A percentile compares a stretch with the other conserved stretches of the same genome.
Evolutionary conservation across 805 yeast genomes (phyloP).

Genomic region (Starmerella riodocensis): DNA sequence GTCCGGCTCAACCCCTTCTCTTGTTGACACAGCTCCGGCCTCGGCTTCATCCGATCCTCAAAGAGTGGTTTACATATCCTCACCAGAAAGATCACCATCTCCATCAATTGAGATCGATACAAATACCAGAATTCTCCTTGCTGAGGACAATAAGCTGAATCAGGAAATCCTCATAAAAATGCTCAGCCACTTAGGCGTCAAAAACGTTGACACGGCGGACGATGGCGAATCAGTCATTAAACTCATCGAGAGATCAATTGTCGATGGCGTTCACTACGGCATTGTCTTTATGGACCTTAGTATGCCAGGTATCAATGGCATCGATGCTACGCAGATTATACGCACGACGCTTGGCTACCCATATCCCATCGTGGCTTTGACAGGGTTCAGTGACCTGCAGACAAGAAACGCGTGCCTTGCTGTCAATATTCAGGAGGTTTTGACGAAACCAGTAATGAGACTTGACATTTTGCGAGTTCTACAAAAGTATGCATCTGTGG

Average conservation of each 20-base stretch:
- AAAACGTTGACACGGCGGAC: conserved; percentile 58
- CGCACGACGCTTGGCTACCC: conserved; percentile 49
- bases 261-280: conserved; percentile 28
- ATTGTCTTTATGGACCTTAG: conserved; percentile 27
- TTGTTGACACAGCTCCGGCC: background rate
- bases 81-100: background rate
- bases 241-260: conserved; percentile 40
- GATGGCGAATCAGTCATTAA: conserved; percentile 83
- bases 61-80: conserved; percentile 1
- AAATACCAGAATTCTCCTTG: conserved; percentile 47
- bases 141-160: conserved; percentile 80
- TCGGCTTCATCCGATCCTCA: background rate
- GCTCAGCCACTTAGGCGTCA: conserved; percentile 67
- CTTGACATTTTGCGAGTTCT: conserved; percentile 11
- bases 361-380: conserved; percentile 77
- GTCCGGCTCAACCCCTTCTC: no score
- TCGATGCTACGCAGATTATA: conserved; percentile 34
- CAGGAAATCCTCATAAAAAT: conserved; percentile 83
- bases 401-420: conserved; percentile 68
- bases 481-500: conserved; percentile 2
- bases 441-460: conserved; percentile 68
- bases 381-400: conserved; percentile 86
- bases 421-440: conserved; percentile 78
- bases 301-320: conserved; percentile 25
- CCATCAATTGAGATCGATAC: background rate